phyloP scores from a whole-genome alignment of 1,284 basidiomycete species.

The Testicularia cyperi region DNA sequence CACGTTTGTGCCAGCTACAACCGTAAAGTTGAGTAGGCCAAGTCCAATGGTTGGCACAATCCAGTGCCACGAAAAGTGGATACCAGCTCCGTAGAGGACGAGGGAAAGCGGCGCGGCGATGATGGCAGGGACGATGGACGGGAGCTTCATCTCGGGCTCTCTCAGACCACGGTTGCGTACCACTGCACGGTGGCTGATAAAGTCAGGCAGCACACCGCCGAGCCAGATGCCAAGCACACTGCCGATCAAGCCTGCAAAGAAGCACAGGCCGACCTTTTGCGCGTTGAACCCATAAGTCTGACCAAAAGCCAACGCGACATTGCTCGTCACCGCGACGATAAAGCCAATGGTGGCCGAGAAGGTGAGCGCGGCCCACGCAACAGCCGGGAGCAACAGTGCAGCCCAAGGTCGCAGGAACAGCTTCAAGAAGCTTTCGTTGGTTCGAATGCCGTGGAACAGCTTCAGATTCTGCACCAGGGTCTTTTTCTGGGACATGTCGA shows the following conservation, averaged over 20 bases:
- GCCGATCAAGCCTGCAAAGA: constrained; percentile 8
- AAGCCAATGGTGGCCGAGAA: constrained; percentile 12
- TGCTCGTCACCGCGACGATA: constrained; percentile 12
- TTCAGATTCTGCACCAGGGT: constrained; percentile 1
- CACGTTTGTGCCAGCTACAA: constrained; percentile 5
- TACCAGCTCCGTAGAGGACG: constrained; percentile 12
- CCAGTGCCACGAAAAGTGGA: constrained; percentile 11
- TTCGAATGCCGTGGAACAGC: constrained; percentile 4
- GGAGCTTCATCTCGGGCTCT: constrained; percentile 19
- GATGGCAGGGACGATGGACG: constrained; percentile 2
- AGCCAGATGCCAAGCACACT: constrained; percentile 2
- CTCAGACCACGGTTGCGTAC: constrained; percentile 7
- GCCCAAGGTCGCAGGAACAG: constrained; percentile 7
- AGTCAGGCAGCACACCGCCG: constrained; percentile 2
- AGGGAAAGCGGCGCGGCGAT: constrained; percentile 9
- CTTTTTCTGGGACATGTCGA: constrained; percentile 5
- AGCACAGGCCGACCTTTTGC: constrained; percentile 2
- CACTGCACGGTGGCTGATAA: background rate
- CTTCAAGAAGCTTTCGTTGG: constrained; percentile 4
- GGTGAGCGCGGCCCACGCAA: constrained; percentile 11
- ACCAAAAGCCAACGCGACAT: constrained; percentile 13
- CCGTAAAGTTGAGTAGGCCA: constrained; percentile 4
- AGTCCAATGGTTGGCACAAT: constrained; percentile 15
- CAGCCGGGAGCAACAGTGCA: constrained; percentile 10
- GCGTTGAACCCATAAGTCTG: constrained; percentile 7